Percentiles rank a stretch among this genome's conserved stretches.
Evolutionary conservation across 345 rosid genomes (phyloP).

Genomic region (Citrus unshiu): DNA sequence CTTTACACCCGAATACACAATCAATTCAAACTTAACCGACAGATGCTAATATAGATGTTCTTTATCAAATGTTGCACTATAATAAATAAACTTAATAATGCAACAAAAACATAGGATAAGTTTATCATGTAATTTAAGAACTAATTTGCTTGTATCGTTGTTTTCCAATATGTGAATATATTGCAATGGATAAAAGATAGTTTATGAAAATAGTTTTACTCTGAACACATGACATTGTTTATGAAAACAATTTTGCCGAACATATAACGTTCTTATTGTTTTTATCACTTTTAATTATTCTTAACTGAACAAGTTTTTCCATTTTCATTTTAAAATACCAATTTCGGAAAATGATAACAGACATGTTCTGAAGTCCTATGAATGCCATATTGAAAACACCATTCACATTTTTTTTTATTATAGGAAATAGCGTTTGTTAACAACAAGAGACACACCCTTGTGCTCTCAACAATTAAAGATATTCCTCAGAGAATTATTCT

Average conservation of each 20-base stretch:
- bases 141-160: no score
- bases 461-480: neutral
- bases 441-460: neutral
- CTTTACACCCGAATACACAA: neutral
- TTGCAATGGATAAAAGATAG: neutral
- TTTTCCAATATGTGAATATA: no score
- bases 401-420: no score
- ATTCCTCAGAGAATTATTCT: conserved; percentile 2
- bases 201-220: neutral
- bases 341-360: neutral
- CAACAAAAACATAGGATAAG: neutral
- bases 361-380: neutral
- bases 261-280: neutral
- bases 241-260: no score
- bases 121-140: no score
- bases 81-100: neutral
- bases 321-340: no score
- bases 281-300: neutral
- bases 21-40: neutral
- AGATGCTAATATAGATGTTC: neutral
- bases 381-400: neutral
- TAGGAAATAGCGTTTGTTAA: neutral
- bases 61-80: neutral
- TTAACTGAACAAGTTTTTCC: neutral
- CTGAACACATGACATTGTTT: neutral